These are phyloP conservation scores for Neurospora sp. DNA, from an alignment of 495 filamentous ascomycete species.

Conservation along the genomic window DNA sequence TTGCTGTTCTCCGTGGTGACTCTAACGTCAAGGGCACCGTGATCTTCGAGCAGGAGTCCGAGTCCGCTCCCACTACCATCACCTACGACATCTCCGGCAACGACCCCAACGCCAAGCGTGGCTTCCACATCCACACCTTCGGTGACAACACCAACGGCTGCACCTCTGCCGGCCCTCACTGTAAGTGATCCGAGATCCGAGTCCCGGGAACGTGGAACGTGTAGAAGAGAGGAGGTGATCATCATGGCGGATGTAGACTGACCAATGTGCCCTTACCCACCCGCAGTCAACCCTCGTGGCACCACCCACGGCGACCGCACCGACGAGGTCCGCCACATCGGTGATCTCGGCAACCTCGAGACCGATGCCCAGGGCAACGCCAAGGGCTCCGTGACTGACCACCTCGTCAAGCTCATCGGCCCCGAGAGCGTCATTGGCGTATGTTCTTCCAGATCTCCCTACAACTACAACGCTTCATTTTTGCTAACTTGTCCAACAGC, in stretches of 20 bases:
- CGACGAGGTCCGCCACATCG: slow-evolving; percentile 82
- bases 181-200: slow-evolving; percentile 39
- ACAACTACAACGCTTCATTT: background rate
- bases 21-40: slow-evolving; percentile 85
- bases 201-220: background rate
- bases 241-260: background rate
- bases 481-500: slow-evolving; percentile 38
- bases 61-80: slow-evolving; percentile 72
- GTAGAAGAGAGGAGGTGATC: background rate
- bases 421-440: slow-evolving; percentile 92
- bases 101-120: slow-evolving; percentile 91
- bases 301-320: slow-evolving; percentile 84
- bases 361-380: slow-evolving; percentile 87
- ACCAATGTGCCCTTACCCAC: slow-evolving; percentile 1
- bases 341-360: slow-evolving; percentile 93
- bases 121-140: slow-evolving; percentile 96
- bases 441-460: slow-evolving; percentile 29
- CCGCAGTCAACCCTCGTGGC: slow-evolving; percentile 80
- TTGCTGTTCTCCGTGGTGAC: slow-evolving; percentile 94
- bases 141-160: slow-evolving; percentile 99
- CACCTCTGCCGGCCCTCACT: slow-evolving; percentile 94
- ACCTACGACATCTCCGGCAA: slow-evolving; percentile 87
- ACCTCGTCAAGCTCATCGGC: slow-evolving; percentile 85
- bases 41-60: slow-evolving; percentile 84
- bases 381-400: slow-evolving; percentile 65